Percentiles rank a stretch among this genome's conserved stretches.
Evolutionary conservation across 2,329 filamentous ascomycete species (phyloP).

Genomic region (Madurella mycetomatis): DNA sequence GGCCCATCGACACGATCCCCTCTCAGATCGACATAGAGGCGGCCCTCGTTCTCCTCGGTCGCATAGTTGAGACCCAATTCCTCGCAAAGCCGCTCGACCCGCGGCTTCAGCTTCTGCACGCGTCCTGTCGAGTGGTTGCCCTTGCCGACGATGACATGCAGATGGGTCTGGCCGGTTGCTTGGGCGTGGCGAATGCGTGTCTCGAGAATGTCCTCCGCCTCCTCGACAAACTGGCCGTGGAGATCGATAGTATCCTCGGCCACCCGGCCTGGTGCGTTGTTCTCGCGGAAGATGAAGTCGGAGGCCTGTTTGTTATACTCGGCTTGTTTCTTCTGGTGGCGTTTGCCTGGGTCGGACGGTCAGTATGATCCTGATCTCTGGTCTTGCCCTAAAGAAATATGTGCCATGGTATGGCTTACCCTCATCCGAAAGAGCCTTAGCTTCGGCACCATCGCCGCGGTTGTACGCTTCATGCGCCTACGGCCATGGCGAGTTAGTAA

Average conservation of each 20-base stretch:
- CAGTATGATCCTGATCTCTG: not conserved
- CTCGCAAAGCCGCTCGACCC: constrained; percentile 79
- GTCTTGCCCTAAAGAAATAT: not conserved
- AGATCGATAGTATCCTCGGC: constrained; percentile 83
- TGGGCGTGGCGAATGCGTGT: constrained; percentile 76
- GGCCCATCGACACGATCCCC: constrained; percentile 56
- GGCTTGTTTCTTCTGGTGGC: constrained; percentile 78
- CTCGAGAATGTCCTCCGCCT: constrained; percentile 87
- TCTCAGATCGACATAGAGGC: constrained; percentile 82
- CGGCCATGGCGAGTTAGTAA: not conserved
- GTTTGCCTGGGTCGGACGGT: constrained; percentile 47
- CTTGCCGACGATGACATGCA: constrained; percentile 95
- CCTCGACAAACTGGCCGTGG: constrained; percentile 90
- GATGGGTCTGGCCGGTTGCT: constrained; percentile 67
- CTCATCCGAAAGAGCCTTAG: constrained; percentile 78
- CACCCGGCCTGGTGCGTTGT: constrained; percentile 75
- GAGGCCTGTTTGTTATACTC: constrained; percentile 86
- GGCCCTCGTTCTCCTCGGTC: constrained; percentile 84
- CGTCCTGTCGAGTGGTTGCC: constrained; percentile 81
- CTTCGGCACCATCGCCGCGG: constrained; percentile 74
- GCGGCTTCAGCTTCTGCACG: constrained; percentile 92
- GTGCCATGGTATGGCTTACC: constrained; percentile 36
- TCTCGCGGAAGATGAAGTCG: constrained; percentile 92
- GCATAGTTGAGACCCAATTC: constrained; percentile 77
- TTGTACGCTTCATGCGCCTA: constrained; percentile 76